phyloP scores from a whole-genome alignment of 441 rosid genomes.

The Adansonia rubrostipa region DNA sequence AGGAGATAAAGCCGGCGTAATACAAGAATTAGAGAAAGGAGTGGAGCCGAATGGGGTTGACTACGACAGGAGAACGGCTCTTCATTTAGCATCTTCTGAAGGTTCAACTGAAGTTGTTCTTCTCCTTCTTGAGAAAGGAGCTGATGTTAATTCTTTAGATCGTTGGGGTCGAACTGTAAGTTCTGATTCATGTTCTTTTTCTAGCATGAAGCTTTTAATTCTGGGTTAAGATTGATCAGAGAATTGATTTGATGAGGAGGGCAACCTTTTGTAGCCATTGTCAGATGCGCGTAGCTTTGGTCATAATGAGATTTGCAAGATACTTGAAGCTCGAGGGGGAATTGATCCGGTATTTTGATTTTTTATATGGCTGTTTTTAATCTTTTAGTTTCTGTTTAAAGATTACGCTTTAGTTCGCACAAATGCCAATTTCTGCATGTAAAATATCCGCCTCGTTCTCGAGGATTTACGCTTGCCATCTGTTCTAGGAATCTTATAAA shows the following conservation, averaged over 20 bases:
- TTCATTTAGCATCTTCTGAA: conserved; percentile 65
- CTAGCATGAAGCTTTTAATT: neutral
- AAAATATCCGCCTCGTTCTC: neutral
- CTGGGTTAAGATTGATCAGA: neutral
- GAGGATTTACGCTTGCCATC: neutral
- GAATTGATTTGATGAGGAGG: conserved; percentile 15
- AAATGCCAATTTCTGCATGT: neutral
- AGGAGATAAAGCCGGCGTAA: conserved; percentile 53
- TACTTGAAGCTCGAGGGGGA: conserved; percentile 54
- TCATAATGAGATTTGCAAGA: conserved; percentile 56
- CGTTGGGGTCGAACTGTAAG: conserved; percentile 79
- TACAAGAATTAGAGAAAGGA: conserved; percentile 56
- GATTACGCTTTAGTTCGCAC: neutral
- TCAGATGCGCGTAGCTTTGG: conserved; percentile 60
- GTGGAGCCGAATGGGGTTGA: conserved; percentile 55
- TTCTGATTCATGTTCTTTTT: conserved; percentile 4
- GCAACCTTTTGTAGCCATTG: conserved; percentile 48
- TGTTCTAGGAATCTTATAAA: neutral
- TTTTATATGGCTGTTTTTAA: neutral
- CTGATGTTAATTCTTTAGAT: conserved; percentile 58
- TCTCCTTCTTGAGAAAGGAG: conserved; percentile 61
- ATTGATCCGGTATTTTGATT: conserved; percentile 52
- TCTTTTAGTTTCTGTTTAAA: neutral
- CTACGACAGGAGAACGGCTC: conserved; percentile 69
- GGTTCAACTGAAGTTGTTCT: conserved; percentile 57